Base-by-base conservation (phyloP, 352 stramenopile species). In the Pythium folliculosum region DNA sequence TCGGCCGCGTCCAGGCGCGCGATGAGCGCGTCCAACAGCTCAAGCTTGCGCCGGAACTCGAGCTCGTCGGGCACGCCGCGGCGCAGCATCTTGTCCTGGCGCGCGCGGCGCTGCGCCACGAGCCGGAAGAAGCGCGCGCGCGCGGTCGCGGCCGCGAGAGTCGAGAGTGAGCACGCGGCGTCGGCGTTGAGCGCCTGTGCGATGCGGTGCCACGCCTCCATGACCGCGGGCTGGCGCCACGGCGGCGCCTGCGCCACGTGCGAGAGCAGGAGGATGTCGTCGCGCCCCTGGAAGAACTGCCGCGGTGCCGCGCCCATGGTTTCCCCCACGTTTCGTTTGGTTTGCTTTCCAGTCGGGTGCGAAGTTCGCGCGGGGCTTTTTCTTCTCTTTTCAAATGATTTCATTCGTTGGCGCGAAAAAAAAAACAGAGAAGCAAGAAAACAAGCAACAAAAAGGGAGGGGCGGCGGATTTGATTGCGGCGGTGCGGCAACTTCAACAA, bases 81-180 rank as follows among this genome's bases (percentile, higher is more conserved):
- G 8, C 65, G 65, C 49, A 71, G 51, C 57, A 60, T 60, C 59
- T 50, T 60, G 22, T 67, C 65, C 52, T 66, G 65, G 21, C 58
- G 13, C 21, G 59, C 58, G 30, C 60, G 60, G 19, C 65, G 65
- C 57, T 71, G 65, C 37, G 58, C 45, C 37, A 71, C 65, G 30
- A 71, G 25, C 5, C 65, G 65, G 22, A 63, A 62, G 40, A 71
- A 71, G 4, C 65, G 65, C 44, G 50, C 65, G 21, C 65, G 65
- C 5, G 21, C 38, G 9, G 50, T 23, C 0, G 58, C 23, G 6
- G 65, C 65, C 1, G 22, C 60, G 21, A 71, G 22, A 17, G 22
- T 37, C 43, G 57, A 30, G 17, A 71, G 53, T 25, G 51, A 37
- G 27, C 65, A 60, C 2, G 21, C 23, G 3, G 58, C 22, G 47